Base-by-base conservation (phyloP, 2,329 filamentous ascomycete genomes). In the Orbilia ellipsospora region DNA sequence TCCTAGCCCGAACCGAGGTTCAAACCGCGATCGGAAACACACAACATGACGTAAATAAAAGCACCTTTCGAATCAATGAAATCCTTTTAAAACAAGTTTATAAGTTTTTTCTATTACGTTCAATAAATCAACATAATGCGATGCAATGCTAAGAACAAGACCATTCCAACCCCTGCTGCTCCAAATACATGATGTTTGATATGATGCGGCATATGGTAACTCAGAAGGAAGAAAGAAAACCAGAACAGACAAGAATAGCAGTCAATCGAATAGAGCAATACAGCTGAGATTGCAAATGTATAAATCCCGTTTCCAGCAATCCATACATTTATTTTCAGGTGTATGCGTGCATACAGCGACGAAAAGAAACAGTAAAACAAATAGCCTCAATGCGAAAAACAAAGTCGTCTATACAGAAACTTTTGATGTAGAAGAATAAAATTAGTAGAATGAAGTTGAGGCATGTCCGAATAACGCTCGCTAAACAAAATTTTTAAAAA, bases 371-470 rank as follows among this genome's bases (percentile, higher is more conserved):
- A 52, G n/a, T 2, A 68, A 68, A 51, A 50, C 55, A 23, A 68
- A 61, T 28, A 23, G 23, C 23, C 23, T 23, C 23, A 4, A 23
- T 2, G 2, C 44, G 44, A n/a, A 18, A 69, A 69, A 52, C 36
- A 48, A 28, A 69, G 55, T 31, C 59, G 56, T 69, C 42, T 69
- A 69, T 55, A 69, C 65, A 45, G 13, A 18, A 62, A 62, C 40
- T 48, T 63, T 63, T 52, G 15, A 18, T 51, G 18, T 12, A 44
- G 10, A 36, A 36, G 10, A 36, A 36, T 7, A 40, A 13, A n/a
- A 70, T 70, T 63, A 70, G 28, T 40, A 70, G 56, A 57, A 70
- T 50, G 44, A 16, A 23, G 28, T 36, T 55, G 18, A 56, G 48
- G 45, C 26, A 48, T 63, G 26, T 40, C 18, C 48, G 18, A 26